Evolutionary conservation across 305 asterid species (phyloP), one percentile per base, ranked within the genome.

Genomic region (Coffea humblotiana): DNA sequence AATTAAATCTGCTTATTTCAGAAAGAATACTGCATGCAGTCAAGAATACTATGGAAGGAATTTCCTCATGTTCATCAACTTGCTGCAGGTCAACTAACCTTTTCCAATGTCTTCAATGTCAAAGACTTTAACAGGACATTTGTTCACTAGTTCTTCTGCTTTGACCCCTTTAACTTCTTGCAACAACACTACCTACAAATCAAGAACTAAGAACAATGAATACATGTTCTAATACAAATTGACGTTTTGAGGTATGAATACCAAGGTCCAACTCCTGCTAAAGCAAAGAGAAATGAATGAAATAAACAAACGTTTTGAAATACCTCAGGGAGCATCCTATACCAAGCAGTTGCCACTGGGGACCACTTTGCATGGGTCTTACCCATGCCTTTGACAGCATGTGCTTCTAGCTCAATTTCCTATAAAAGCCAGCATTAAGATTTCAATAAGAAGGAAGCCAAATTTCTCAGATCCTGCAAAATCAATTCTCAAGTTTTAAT

Each of bases 331-430:
- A 91, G 97, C 96, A 95, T 91, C 86, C 97, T 94, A 86, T 94
- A 93, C 98, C 98, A 94, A 71, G 99, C 94, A 77, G 98, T 95
- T 79, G 97, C 98, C 78, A 95, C 97, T 72, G 99, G 97, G 47
- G 99, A 95, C 99, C 99, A 95, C 86, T 95, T 95, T 61, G 98
- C 99, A 81, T 95, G 99, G 3, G 95, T 91, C 90, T 91, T 94
- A 65, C 98, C 99, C 84, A 90, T 71, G 82, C 99, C 98, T 86
- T 95, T 95, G 80, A 92, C 96, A 83, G 97, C 98, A 91, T 92
- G 99, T 3, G 93, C 99, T 89, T 95, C 99, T 83, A 95, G 86
- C 82, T 95, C 99, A 72, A 95, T 91, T 89, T 92, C 98, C 99
- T 95, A 89, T 76, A 84, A 48, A 82, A 56, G 51, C 51, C 48